These are phyloP conservation scores for Neurospora sublineolata DNA, from an alignment of 495 filamentous ascomycete genomes.

Conservation along the genomic window DNA sequence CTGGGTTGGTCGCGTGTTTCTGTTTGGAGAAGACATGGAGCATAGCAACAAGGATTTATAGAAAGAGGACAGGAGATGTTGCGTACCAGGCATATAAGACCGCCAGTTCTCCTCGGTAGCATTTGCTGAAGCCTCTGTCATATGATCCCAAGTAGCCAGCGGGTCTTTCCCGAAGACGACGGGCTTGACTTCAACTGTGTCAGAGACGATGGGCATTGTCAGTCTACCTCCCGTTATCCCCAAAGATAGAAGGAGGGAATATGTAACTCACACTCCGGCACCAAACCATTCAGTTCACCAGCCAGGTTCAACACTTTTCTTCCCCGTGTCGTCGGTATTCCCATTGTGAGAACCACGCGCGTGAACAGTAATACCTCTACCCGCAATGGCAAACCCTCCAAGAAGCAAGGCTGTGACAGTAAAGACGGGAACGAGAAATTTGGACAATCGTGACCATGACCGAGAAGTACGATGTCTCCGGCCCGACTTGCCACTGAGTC, in stretches of 20 bases:
- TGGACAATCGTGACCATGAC: not conserved
- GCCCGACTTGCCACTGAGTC: not conserved
- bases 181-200: not conserved
- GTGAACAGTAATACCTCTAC: not conserved
- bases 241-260: not conserved
- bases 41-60: not conserved
- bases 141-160: conserved; percentile 4
- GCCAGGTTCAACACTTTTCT: not conserved
- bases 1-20: not conserved
- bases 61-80: not conserved
- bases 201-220: not conserved
- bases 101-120: conserved; percentile 1
- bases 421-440: not conserved
- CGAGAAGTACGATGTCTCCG: not conserved
- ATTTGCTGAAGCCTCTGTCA: conserved; percentile 1
- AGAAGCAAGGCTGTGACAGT: not conserved
- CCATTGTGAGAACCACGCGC: not conserved
- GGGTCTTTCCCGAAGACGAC: not conserved
- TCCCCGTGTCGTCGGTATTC: not conserved
- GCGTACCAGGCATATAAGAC: conserved; percentile 1
- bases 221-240: not conserved
- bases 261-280: not conserved
- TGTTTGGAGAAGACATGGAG: too few relatives aligned
- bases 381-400: not conserved
- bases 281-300: not conserved